Evolutionary conservation across 108 stramenopile species (phyloP).

Genomic region (Discostella pseudostelligera): DNA sequence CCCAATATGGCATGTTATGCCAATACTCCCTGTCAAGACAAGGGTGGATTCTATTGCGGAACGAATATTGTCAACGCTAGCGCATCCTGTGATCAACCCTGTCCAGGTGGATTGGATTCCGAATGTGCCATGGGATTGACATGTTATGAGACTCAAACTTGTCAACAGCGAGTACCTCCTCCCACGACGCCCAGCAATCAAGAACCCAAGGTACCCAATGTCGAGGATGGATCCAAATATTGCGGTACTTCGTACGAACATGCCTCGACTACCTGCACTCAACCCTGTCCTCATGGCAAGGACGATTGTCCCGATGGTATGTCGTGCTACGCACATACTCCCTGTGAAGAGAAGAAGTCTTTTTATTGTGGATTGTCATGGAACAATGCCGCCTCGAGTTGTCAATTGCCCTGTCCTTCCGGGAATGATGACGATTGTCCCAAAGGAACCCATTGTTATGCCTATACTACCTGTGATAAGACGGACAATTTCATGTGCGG

Average conservation of each 20-base stretch:
- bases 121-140: slow-evolving; percentile 30
- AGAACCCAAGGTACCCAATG: slow-evolving; percentile 24
- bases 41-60: slow-evolving; percentile 48
- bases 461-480: slow-evolving; percentile 48
- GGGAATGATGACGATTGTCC: slow-evolving; percentile 46
- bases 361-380: slow-evolving; percentile 47
- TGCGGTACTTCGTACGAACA: slow-evolving; percentile 40
- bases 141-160: slow-evolving; percentile 45
- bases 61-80: slow-evolving; percentile 43
- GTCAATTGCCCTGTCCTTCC: slow-evolving; percentile 40
- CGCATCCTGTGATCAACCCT: slow-evolving; percentile 37
- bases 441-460: slow-evolving; percentile 39
- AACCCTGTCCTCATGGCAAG: slow-evolving; percentile 34
- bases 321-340: slow-evolving; percentile 46
- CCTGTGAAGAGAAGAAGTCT: slow-evolving; percentile 44
- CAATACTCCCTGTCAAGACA: slow-evolving; percentile 43
- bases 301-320: slow-evolving; percentile 39
- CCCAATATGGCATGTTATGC: slow-evolving; percentile 45
- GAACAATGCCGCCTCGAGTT: slow-evolving; percentile 50
- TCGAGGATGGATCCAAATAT: slow-evolving; percentile 45
- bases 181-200: not conserved
- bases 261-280: slow-evolving; percentile 31
- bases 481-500: slow-evolving; percentile 66
- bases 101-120: slow-evolving; percentile 37
- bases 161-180: slow-evolving; percentile 7